Conservation (phyloP, 805 yeast genomes). For the Metschnikowia bowlesiae region DNA sequence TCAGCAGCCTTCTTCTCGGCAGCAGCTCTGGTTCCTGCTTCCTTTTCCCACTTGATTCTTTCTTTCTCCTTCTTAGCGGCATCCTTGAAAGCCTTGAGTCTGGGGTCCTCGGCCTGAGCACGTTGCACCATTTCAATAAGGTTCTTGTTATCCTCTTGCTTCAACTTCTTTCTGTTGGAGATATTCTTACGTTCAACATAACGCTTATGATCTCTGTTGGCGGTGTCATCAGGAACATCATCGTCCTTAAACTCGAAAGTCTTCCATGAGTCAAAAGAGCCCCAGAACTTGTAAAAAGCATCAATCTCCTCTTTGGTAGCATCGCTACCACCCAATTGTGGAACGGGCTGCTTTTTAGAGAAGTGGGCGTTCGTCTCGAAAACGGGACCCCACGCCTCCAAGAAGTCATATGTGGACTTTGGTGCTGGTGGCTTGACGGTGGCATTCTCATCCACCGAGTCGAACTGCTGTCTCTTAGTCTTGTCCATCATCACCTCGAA, state of each 20-base stretch:
- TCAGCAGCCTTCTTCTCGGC: constrained; percentile 90
- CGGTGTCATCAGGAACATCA: constrained; percentile 98
- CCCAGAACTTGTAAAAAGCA: constrained; percentile 86
- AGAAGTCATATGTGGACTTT: constrained; percentile 72
- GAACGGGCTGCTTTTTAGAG: constrained; percentile 88
- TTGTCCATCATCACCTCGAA: constrained; percentile 86
- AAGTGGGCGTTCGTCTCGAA: constrained; percentile 89
- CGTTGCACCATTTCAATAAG: constrained; percentile 80
- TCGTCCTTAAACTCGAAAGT: constrained; percentile 96
- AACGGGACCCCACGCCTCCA: constrained; percentile 88
- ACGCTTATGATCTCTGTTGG: constrained; percentile 99
- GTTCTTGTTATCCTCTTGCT: constrained; percentile 95
- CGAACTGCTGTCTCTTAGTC: constrained; percentile 84
- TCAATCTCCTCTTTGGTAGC: constrained; percentile 79
- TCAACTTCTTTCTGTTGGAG: constrained; percentile 94
- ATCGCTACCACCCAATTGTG: constrained; percentile 64
- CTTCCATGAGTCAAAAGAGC: constrained; percentile 96
- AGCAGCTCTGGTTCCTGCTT: constrained; percentile 95
- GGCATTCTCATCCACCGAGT: constrained; percentile 89
- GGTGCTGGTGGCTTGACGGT: constrained; percentile 75
- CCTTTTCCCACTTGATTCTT: constrained; percentile 94
- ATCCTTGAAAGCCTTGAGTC: constrained; percentile 90
- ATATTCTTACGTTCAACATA: constrained; percentile 96
- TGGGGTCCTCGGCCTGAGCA: constrained; percentile 88
- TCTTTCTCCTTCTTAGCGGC: constrained; percentile 94